Conservation (phyloP, 257 asterid genomes). For the Euphrasia confusa region DNA sequence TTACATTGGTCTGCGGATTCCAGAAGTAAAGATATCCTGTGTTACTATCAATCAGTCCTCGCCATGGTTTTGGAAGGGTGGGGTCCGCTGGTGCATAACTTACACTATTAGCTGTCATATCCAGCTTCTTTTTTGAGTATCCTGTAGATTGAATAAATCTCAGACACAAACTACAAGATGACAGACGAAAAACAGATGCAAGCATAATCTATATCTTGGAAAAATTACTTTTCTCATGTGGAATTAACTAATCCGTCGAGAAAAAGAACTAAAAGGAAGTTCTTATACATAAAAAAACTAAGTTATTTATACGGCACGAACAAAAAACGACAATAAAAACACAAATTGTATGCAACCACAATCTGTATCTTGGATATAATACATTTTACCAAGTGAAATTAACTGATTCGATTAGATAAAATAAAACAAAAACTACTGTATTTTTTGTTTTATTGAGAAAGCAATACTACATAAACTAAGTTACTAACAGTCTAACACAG, state of each 20-base stretch:
- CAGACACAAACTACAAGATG: background rate
- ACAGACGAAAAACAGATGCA: too few species aligned
- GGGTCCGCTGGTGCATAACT: constrained; percentile 93
- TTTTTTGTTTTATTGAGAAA: too few species aligned
- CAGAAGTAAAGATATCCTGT: constrained; percentile 82
- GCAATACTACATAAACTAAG: too few species aligned
- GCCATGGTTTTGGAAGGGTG: constrained; percentile 91
- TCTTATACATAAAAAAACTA: too few species aligned
- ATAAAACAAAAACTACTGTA: too few species aligned
- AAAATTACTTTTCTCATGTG: background rate
- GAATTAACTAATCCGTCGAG: background rate
- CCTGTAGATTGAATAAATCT: constrained; percentile 22
- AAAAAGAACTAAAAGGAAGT: background rate
- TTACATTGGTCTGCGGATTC: constrained; percentile 87
- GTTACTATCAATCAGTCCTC: constrained; percentile 67
- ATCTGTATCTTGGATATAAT: too few species aligned
- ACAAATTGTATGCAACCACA: too few species aligned
- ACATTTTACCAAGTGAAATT: too few species aligned
- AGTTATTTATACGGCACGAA: too few species aligned
- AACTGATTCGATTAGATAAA: background rate
- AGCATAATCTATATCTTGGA: too few species aligned
- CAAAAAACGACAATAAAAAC: too few species aligned
- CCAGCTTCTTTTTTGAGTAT: constrained; percentile 24
- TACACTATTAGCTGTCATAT: constrained; percentile 55
- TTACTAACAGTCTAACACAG: too few species aligned